Evolutionary conservation across 257 asterid species (phyloP), one percentile per base, ranked within the genome.

Genomic region (Penstemon davidsonii): DNA sequence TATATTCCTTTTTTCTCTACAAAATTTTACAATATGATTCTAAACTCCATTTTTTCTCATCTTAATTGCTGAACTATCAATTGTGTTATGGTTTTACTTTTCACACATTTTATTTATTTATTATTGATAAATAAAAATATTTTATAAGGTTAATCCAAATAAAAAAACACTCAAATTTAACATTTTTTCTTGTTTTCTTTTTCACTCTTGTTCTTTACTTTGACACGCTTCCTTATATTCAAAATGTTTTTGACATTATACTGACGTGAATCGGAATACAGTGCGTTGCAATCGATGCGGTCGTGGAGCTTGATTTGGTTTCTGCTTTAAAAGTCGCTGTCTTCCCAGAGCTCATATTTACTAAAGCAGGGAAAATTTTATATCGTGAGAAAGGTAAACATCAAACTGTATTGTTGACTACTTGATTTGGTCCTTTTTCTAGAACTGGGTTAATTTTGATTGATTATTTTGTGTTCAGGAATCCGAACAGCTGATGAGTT

Each of bases 211-310:
- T 25, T 25, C 33, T 25, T 25, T 25, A 25, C 33, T 25, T 25
- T 25, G 33, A 25, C 33, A 25, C 2, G 33, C 1, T 25, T 25
- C 1, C 33, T 25, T 25, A 25, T 25, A 0, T 25, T 25, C 33
- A 25, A 25, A 25, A 25, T 25, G 2, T 25, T 25, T 25, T 0
- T 49, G 74, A 46, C 56, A 62, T 53, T 47, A 41, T 61, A 67
- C 81, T 80, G 70, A 83, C 59, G 66, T 66, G 55, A 53, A 66
- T 38, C 49, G 44, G 63, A 47, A 69, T 70, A 61, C 79, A 90
- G 98, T 92, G 96, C 73, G 86, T 89, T 5, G 96, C 98, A 10
- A 65, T 92, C 71, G 98, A 92, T 78, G 97, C 97, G 49, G 86
- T 88, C 70, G 66, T 78, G 7, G 97, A 92, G 79, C 79, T 60